A percentile compares a stretch with the other conserved stretches of the same genome.
Conservation (phyloP, 225 moss, liverwort and hornwort genomes). For the Bryum argenteum region DNA sequence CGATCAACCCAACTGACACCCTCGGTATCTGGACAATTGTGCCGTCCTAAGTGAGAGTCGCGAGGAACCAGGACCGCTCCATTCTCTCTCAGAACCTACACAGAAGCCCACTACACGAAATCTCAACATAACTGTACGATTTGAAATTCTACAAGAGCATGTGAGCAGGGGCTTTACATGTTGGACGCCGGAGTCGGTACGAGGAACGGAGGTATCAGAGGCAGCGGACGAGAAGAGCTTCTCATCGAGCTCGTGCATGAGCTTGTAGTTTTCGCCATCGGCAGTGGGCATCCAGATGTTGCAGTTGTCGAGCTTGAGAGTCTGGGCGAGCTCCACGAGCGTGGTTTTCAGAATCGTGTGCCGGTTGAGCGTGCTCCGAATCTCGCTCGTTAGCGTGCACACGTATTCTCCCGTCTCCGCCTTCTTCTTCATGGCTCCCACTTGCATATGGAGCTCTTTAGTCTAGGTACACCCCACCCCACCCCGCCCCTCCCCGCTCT, state of each 20-base stretch:
- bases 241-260: slow-evolving; percentile 49
- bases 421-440: slow-evolving; percentile 57
- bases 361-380: slow-evolving; percentile 59
- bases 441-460: slow-evolving; percentile 60
- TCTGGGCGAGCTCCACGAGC: slow-evolving; percentile 59
- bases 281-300: slow-evolving; percentile 63
- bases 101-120: background rate
- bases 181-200: slow-evolving; percentile 57
- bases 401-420: slow-evolving; percentile 54
- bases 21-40: slow-evolving; percentile 31
- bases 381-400: slow-evolving; percentile 63
- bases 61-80: slow-evolving; percentile 44
- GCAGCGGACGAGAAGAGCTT: slow-evolving; percentile 1
- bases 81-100: slow-evolving; percentile 38
- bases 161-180: slow-evolving; percentile 33
- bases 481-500: slow-evolving; percentile 17
- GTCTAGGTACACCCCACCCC: slow-evolving; percentile 33
- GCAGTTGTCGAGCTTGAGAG: slow-evolving; percentile 56
- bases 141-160: background rate
- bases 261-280: slow-evolving; percentile 44
- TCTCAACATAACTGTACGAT: too few species aligned
- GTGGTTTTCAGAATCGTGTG: slow-evolving; percentile 62
- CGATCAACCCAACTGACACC: slow-evolving; percentile 40
- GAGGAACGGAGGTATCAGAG: slow-evolving; percentile 31
- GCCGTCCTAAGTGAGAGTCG: slow-evolving; percentile 39